Evolutionary conservation across 1,284 basidiomycete genomes (phyloP).

Genomic region (Phenoliferia sp.): DNA sequence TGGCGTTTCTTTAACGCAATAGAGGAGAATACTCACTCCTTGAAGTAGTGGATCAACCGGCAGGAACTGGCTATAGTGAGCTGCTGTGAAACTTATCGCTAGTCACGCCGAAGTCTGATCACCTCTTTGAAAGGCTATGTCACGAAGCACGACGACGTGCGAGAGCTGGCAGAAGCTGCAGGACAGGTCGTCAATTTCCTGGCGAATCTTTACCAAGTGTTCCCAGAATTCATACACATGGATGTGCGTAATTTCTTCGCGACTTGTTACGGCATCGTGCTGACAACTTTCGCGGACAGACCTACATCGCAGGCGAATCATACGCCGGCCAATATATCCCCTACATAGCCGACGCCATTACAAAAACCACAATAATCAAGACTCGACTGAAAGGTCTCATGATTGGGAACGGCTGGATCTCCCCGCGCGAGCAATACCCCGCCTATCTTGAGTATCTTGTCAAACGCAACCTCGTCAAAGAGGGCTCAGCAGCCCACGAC

Average conservation of each 20-base stretch:
- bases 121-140: constrained; percentile 55
- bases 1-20: constrained; percentile 15
- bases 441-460: constrained; percentile 56
- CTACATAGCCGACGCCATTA: constrained; percentile 64
- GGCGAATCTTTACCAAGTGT: constrained; percentile 79
- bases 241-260: constrained; percentile 60
- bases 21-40: neutral
- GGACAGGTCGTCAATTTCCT: constrained; percentile 78
- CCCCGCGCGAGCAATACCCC: constrained; percentile 80
- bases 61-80: constrained; percentile 90
- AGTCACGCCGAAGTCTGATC: neutral
- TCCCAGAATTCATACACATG: constrained; percentile 75
- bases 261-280: too few relatives aligned
- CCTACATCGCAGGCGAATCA: constrained; percentile 86
- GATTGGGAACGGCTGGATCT: constrained; percentile 98
- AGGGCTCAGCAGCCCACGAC: constrained; percentile 64
- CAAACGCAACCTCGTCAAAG: constrained; percentile 68
- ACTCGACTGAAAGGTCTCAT: constrained; percentile 67
- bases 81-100: constrained; percentile 41
- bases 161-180: constrained; percentile 69
- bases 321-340: constrained; percentile 99
- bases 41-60: constrained; percentile 83
- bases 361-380: constrained; percentile 31
- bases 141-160: constrained; percentile 77
- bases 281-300: constrained; percentile 50